These are phyloP conservation scores for Schizosaccharomyces lindneri DNA, from an alignment of 805 yeast species.

Conservation along the genomic window DNA sequence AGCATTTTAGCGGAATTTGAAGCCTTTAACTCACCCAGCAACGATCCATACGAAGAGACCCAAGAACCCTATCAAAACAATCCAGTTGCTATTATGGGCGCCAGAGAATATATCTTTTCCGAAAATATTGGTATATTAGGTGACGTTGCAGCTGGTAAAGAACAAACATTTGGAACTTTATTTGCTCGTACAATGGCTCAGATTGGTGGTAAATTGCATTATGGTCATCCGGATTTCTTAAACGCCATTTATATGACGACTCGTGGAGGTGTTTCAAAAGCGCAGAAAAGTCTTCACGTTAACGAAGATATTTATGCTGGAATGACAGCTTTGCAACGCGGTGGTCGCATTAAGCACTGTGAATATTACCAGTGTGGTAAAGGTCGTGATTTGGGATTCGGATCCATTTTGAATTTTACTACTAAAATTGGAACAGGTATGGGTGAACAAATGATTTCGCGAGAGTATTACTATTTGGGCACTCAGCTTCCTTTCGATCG, in stretches of 20 bases:
- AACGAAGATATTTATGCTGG: constrained; percentile 95
- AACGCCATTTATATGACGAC: constrained; percentile 83
- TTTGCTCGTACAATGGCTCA: constrained; percentile 84
- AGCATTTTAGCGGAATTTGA: constrained; percentile 78
- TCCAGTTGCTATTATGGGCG: constrained; percentile 84
- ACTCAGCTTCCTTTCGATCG: constrained; percentile 73
- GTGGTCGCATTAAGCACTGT: constrained; percentile 85
- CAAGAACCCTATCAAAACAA: constrained; percentile 15
- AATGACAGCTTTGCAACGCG: constrained; percentile 66
- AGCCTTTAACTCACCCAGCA: constrained; percentile 31
- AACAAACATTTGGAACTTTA: constrained; percentile 86
- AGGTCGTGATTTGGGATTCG: constrained; percentile 85
- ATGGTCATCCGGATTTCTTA: constrained; percentile 89
- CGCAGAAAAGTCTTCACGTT: constrained; percentile 75
- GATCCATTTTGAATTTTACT: constrained; percentile 76
- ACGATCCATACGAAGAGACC: constrained; percentile 37
- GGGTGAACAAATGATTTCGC: constrained; percentile 86
- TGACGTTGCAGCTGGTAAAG: constrained; percentile 92
- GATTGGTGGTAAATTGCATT: constrained; percentile 83
- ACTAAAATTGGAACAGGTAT: constrained; percentile 94
- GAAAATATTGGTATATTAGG: constrained; percentile 83
- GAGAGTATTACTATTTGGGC: constrained; percentile 80
- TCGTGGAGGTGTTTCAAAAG: constrained; percentile 86
- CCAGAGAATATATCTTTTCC: constrained; percentile 81
- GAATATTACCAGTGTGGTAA: constrained; percentile 93